A percentile compares a stretch with the other conserved stretches of the same genome.
Conservation (phyloP, 2,329 filamentous ascomycete species). For the Gnomoniopsis smithogilvyi region DNA sequence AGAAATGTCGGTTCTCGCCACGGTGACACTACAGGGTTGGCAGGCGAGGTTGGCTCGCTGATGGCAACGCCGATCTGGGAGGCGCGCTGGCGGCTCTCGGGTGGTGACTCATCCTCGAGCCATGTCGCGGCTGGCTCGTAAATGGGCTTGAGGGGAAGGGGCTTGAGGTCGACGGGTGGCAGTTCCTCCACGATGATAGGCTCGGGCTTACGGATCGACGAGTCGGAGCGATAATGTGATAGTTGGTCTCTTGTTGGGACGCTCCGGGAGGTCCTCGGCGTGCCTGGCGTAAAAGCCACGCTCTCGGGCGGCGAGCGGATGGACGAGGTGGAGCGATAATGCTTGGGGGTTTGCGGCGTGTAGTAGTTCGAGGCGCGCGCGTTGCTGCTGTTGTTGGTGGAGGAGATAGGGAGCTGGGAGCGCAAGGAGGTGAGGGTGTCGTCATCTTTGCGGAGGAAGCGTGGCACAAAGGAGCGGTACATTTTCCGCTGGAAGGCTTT, state of each 20-base stretch:
- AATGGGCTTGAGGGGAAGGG: not conserved
- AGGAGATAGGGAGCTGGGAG: not conserved
- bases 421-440: not conserved
- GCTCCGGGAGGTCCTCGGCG: not conserved
- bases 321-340: not conserved
- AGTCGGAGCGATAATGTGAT: not conserved
- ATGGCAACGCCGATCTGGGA: constrained; percentile 11
- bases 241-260: not conserved
- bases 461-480: constrained; percentile 19
- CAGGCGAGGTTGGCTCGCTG: not conserved
- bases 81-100: not conserved
- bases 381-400: not conserved
- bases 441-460: constrained; percentile 1
- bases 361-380: not conserved
- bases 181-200: not conserved
- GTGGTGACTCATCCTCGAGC: constrained; percentile 1
- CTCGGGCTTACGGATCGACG: constrained; percentile 1
- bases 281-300: not conserved
- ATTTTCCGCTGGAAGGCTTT: constrained; percentile 23
- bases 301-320: not conserved
- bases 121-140: not conserved
- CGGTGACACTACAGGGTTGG: not conserved
- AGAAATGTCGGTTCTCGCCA: not conserved
- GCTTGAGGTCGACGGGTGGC: not conserved
- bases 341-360: not conserved